Base-by-base conservation (phyloP, 306 rosid species). In the Casuarina equisetifolia region DNA sequence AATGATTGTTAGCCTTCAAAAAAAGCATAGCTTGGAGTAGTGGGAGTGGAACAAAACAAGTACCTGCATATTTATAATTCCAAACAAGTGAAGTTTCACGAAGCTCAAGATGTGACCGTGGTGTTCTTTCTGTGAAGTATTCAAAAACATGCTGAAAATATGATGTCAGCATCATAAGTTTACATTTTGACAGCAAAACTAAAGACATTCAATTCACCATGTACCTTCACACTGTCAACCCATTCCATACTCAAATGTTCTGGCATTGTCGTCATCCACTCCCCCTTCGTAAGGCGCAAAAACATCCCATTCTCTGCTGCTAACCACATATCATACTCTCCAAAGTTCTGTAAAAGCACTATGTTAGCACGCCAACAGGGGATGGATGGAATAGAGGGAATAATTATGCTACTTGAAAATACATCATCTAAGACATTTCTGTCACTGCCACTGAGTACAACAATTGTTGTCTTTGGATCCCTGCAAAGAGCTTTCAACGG, bases 281-380 rank as follows among this genome's bases (percentile, higher is more conserved):
- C 90, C 52, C 97, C 97, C 79, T 77, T 84, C 15, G 98, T 85
- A 72, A 72, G 82, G 58, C 91, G 86, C 74, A 94, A 70, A 79
- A 94, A 94, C 98, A 94, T 94, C 78, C 97, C 98, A 80, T 94
- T 92, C 86, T 94, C 98, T 15, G 98, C 98, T 66, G 98, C 98
- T 85, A 94, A 86, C 98, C 98, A 94, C 89, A 91, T 84, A 79
- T 92, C 83, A 50, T 86, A 87, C 77, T 89, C 92, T 83, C 80
- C 86, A 74, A 94, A 92, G 80, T 90, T 94, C 98, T 92, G 98
- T 61, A 66, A 76, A 76, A 83, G 72, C 51, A 49, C 66, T 39
- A 15, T 19, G 81, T 84, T 85, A 82, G 69, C 78, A 80, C 70
- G 38, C 1, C 59, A 63, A 74, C 43, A 72, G 16, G 51, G 70